Evolutionary conservation across 495 filamentous ascomycete genomes (phyloP).

Genomic region (Penicillium robsamsonii): DNA sequence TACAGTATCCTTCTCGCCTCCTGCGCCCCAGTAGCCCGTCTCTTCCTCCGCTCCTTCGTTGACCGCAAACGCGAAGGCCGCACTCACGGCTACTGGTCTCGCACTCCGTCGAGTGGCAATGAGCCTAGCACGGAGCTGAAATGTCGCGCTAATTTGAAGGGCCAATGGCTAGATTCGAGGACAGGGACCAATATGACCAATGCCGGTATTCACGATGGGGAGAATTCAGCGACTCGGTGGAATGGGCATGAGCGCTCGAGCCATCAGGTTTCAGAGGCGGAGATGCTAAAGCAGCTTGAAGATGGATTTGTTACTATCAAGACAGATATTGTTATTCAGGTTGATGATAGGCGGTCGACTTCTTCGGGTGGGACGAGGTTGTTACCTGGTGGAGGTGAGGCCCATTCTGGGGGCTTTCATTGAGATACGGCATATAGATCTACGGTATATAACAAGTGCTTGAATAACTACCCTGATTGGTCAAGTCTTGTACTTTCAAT

Average conservation of each 20-base stretch:
- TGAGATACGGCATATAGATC: background rate
- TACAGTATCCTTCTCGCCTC: constrained; percentile 37
- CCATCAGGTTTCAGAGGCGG: constrained; percentile 18
- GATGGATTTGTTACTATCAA: constrained; percentile 29
- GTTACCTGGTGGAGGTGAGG: constrained; percentile 17
- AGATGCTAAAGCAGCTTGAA: constrained; percentile 19
- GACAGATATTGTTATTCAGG: constrained; percentile 33
- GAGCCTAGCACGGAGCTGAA: constrained; percentile 23
- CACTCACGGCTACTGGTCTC: constrained; percentile 29
- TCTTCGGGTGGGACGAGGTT: constrained; percentile 21
- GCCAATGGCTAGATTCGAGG: constrained; percentile 23
- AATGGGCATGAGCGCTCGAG: constrained; percentile 16
- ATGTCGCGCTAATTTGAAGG: constrained; percentile 9
- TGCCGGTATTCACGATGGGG: constrained; percentile 14
- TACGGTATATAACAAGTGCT: background rate
- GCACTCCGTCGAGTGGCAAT: constrained; percentile 21
- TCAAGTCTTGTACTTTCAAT: no score
- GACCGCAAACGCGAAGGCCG: constrained; percentile 24
- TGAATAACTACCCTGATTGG: background rate
- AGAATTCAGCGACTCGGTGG: constrained; percentile 16
- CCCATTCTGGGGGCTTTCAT: background rate
- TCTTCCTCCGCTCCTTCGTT: constrained; percentile 31
- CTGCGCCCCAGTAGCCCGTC: constrained; percentile 33
- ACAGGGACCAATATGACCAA: constrained; percentile 13
- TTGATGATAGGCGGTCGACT: constrained; percentile 27